These are phyloP conservation scores for Selaginella tamariscina DNA, from an alignment of 75 land plant species.

Conservation along the genomic window DNA sequence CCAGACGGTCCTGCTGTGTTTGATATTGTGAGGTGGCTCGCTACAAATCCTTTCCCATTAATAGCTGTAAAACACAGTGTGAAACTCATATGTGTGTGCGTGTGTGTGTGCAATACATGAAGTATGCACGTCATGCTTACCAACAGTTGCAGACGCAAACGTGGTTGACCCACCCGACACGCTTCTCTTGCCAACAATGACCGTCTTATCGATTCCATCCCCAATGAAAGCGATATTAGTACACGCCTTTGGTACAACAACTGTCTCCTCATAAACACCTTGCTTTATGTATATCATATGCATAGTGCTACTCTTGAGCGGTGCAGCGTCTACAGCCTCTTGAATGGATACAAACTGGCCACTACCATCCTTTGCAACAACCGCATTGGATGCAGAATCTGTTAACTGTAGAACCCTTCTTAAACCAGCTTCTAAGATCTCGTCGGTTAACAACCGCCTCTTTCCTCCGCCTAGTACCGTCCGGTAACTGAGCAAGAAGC, in stretches of 20 bases:
- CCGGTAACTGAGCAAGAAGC: neutral
- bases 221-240: conserved; percentile 3
- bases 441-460: neutral
- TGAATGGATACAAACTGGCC: neutral
- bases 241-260: neutral
- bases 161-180: neutral
- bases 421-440: neutral
- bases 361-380: conserved; percentile 11
- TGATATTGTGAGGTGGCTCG: neutral
- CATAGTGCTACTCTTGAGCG: neutral
- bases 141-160: conserved; percentile 5
- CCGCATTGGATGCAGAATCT: neutral
- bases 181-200: conserved; percentile 23
- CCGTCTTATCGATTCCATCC: conserved; percentile 20
- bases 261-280: conserved; percentile 6
- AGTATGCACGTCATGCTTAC: no score
- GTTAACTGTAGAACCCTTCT: neutral
- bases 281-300: conserved; percentile 2
- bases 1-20: conserved; percentile 8
- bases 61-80: conserved; percentile 4
- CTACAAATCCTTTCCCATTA: conserved; percentile 12
- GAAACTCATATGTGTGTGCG: no score
- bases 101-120: no score
- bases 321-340: conserved; percentile 8
- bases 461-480: neutral